Evolutionary conservation across 2,329 filamentous ascomycete species (phyloP).

Genomic region (Furcasterigmium sp.): DNA sequence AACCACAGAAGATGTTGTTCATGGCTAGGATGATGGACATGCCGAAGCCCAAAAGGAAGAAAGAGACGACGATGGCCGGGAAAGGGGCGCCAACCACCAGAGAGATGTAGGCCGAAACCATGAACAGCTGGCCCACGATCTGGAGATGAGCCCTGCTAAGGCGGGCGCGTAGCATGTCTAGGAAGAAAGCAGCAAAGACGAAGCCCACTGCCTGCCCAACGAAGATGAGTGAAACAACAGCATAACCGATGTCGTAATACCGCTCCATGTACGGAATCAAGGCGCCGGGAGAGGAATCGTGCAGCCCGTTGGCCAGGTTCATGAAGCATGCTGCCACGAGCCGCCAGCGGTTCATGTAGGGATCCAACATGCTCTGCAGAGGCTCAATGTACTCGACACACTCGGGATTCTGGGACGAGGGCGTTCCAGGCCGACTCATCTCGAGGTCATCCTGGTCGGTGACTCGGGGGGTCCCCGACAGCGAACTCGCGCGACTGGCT

Average conservation of each 20-base stretch:
- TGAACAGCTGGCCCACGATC: slow-evolving; percentile 49
- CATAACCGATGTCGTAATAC: slow-evolving; percentile 72
- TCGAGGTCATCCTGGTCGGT: slow-evolving; percentile 35
- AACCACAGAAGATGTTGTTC: slow-evolving; percentile 54
- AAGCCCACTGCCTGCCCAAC: slow-evolving; percentile 73
- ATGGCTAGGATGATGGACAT: slow-evolving; percentile 51
- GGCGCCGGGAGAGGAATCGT: slow-evolving; percentile 71
- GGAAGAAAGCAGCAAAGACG: slow-evolving; percentile 64
- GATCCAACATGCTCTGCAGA: slow-evolving; percentile 53
- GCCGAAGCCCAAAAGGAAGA: slow-evolving; percentile 61
- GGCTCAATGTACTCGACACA: slow-evolving; percentile 33
- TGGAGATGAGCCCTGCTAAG: slow-evolving; percentile 63
- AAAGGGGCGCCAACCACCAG: slow-evolving; percentile 67
- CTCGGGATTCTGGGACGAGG: slow-evolving; percentile 17
- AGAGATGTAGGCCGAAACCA: slow-evolving; percentile 58
- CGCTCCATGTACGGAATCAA: slow-evolving; percentile 76
- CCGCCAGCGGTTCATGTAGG: slow-evolving; percentile 65
- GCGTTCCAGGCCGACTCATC: slow-evolving; percentile 47
- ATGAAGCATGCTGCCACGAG: slow-evolving; percentile 59
- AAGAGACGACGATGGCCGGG: slow-evolving; percentile 59
- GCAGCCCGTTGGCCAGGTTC: slow-evolving; percentile 65
- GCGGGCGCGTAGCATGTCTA: slow-evolving; percentile 56
- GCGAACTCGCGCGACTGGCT: slow-evolving; percentile 4
- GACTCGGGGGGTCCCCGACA: slow-evolving; percentile 3
- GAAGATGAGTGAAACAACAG: slow-evolving; percentile 76